A percentile compares a stretch with the other conserved stretches of the same genome.
phyloP scores from a whole-genome alignment of 805 yeast genomes.

The Wickerhamiella domercqiae region DNA sequence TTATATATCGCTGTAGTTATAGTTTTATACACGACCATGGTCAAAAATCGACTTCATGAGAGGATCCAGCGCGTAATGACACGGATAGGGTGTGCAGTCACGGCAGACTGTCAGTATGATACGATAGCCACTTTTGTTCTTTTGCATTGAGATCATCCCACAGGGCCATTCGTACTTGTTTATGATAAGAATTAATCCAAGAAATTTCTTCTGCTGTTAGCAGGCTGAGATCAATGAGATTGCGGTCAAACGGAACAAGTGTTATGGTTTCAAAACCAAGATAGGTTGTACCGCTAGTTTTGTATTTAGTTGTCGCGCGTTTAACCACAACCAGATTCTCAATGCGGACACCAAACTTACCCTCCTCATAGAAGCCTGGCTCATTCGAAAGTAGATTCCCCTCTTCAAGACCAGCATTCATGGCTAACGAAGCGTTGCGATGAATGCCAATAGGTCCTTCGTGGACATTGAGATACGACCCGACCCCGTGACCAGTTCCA shows the following conservation, averaged over 20 bases:
- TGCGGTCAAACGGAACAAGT: conserved; percentile 64
- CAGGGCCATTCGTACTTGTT: conserved; percentile 37
- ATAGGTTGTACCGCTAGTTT: conserved; percentile 31
- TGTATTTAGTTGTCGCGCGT: conserved; percentile 23
- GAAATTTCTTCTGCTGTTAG: conserved; percentile 46
- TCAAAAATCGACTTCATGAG: too few relatives aligned
- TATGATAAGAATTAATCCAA: conserved; percentile 60
- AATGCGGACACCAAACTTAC: conserved; percentile 77
- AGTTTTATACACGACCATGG: too few relatives aligned
- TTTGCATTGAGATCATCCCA: conserved; percentile 36
- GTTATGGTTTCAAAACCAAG: conserved; percentile 74
- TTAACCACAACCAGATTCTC: conserved; percentile 64
- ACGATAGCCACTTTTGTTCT: conserved; percentile 49
- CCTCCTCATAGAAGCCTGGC: conserved; percentile 87
- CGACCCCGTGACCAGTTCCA: conserved; percentile 98
- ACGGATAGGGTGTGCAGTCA: too few relatives aligned
- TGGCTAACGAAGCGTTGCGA: conserved; percentile 18
- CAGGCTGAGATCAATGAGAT: conserved; percentile 47
- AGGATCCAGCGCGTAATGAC: too few relatives aligned
- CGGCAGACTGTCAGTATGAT: conserved; percentile 7
- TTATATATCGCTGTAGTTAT: too few relatives aligned
- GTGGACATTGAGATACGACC: conserved; percentile 78
- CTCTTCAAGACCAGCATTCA: conserved; percentile 32
- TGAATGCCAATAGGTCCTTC: conserved; percentile 84
- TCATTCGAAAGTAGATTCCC: conserved; percentile 82